Percentiles rank a stretch among this genome's conserved stretches.
Conservation (phyloP, 768 basidiomycete genomes). For the Bullera alba region DNA sequence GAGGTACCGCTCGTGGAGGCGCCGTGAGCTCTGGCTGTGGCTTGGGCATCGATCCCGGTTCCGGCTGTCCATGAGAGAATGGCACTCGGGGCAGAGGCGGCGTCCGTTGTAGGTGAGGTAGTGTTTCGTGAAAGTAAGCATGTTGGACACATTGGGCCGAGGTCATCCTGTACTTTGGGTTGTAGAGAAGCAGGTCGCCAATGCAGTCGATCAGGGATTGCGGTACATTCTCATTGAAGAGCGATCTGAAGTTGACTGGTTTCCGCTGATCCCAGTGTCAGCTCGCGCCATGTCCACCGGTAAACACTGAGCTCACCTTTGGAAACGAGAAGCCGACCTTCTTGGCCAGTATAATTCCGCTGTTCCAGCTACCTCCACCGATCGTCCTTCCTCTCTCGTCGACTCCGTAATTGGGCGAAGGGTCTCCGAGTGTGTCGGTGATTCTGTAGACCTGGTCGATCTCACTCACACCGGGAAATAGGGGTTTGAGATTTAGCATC, state of each 20-base stretch:
- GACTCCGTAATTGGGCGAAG: conserved; percentile 69
- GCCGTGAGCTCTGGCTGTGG: conserved; percentile 15
- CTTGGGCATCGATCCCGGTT: conserved; percentile 9
- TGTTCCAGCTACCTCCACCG: conserved; percentile 83
- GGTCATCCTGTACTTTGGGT: conserved; percentile 78
- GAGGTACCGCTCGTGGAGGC: conserved; percentile 28
- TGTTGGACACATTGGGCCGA: conserved; percentile 81
- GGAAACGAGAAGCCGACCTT: conserved; percentile 79
- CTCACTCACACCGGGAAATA: conserved; percentile 90
- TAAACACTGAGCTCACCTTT: conserved; percentile 56
- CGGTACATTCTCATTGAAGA: conserved; percentile 74
- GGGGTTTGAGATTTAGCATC: conserved; percentile 82
- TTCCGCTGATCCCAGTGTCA: conserved; percentile 37
- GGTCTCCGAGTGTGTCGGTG: conserved; percentile 89
- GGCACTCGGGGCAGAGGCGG: conserved; percentile 42
- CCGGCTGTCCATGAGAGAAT: conserved; percentile 38
- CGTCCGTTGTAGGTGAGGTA: conserved; percentile 45
- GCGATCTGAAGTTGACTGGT: conserved; percentile 51
- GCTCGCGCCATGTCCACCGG: neutral
- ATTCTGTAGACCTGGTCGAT: conserved; percentile 87
- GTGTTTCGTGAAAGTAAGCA: conserved; percentile 73
- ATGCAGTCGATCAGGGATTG: conserved; percentile 82
- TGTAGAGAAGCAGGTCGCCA: conserved; percentile 81
- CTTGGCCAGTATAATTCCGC: conserved; percentile 79
- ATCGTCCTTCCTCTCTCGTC: conserved; percentile 62